A percentile compares a stretch with the other conserved stretches of the same genome.
phyloP scores from a whole-genome alignment of 2,329 filamentous ascomycete genomes.

The Cladophialophora bantiana region DNA sequence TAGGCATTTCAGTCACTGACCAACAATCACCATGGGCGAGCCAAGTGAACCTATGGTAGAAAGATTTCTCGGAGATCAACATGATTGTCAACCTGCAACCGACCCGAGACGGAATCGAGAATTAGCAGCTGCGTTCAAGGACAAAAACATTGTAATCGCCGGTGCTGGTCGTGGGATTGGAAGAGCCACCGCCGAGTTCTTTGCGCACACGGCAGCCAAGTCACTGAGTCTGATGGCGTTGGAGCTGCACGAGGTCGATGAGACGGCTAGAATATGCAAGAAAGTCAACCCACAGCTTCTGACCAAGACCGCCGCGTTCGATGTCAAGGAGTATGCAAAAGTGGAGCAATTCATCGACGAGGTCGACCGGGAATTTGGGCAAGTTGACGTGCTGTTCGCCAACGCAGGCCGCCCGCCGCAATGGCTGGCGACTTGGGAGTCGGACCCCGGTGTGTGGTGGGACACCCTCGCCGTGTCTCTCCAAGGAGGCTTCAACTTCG shows the following conservation, averaged over 20 bases:
- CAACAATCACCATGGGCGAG: neutral
- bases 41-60: constrained; percentile 26
- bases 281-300: constrained; percentile 27
- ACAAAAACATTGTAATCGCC: constrained; percentile 59
- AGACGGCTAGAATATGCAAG: constrained; percentile 33
- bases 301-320: constrained; percentile 31
- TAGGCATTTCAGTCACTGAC: neutral
- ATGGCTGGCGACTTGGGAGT: constrained; percentile 34
- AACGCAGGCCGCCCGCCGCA: constrained; percentile 49
- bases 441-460: constrained; percentile 36
- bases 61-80: constrained; percentile 33
- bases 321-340: constrained; percentile 51
- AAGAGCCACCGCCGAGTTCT: constrained; percentile 60
- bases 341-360: constrained; percentile 47
- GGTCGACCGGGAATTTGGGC: constrained; percentile 52
- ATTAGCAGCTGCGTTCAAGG: constrained; percentile 33
- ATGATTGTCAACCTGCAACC: constrained; percentile 33
- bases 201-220: constrained; percentile 39
- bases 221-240: constrained; percentile 35
- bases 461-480: constrained; percentile 35
- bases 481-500: constrained; percentile 37
- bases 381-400: constrained; percentile 54
- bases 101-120: constrained; percentile 34
- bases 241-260: constrained; percentile 33
- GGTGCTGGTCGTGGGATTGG: constrained; percentile 65